phyloP scores from a whole-genome alignment of 306 rosid species.

The Gillenia trifoliata region DNA sequence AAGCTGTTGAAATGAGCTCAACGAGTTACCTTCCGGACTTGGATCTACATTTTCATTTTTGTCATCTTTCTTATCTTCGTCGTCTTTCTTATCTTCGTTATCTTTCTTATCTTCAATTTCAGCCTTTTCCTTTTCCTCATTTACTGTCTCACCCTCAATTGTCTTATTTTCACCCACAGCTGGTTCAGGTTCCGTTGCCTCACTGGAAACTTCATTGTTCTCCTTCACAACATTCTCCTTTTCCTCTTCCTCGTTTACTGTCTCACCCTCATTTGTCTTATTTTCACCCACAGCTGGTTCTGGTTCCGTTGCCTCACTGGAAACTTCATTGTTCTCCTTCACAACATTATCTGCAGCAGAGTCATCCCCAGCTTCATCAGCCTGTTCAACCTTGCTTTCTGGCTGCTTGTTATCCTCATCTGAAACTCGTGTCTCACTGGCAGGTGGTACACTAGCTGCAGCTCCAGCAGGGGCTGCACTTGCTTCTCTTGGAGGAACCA shows the following conservation, averaged over 20 bases:
- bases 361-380: constrained; percentile 26
- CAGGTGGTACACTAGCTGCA: constrained; percentile 27
- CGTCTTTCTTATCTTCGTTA: constrained; percentile 21
- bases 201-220: constrained; percentile 17
- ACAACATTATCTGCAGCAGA: constrained; percentile 27
- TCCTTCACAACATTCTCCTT: constrained; percentile 28
- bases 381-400: constrained; percentile 30
- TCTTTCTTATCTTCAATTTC: constrained; percentile 40
- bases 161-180: constrained; percentile 18
- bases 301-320: constrained; percentile 23
- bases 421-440: background rate
- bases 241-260: constrained; percentile 20
- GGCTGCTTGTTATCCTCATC: constrained; percentile 34
- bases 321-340: constrained; percentile 21
- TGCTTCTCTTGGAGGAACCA: constrained; percentile 48
- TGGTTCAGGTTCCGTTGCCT: constrained; percentile 20
- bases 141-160: constrained; percentile 8
- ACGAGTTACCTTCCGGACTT: constrained; percentile 46
- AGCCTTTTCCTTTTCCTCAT: constrained; percentile 22
- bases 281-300: constrained; percentile 19
- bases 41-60: constrained; percentile 43
- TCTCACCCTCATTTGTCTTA: constrained; percentile 7
- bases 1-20: constrained; percentile 80
- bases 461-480: constrained; percentile 35
- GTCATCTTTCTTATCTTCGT: constrained; percentile 39